Conservation (phyloP, 2,329 filamentous ascomycete species). For the Ilyonectria sp. region DNA sequence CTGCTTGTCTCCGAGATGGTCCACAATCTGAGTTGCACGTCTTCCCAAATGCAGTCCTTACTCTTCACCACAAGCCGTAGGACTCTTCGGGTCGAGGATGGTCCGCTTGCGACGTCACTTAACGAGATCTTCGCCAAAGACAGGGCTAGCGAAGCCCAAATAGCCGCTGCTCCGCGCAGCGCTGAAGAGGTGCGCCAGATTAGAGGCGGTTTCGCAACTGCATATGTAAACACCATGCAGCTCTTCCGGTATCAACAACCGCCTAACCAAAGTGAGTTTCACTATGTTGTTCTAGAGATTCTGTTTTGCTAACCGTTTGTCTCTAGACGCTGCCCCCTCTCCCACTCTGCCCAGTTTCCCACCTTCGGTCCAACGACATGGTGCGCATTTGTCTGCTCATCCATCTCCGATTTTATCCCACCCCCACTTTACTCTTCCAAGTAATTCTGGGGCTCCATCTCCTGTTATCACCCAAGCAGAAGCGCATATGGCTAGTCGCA, state of each 20-base stretch:
- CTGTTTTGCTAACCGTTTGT: conserved; percentile 28
- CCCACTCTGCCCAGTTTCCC: conserved; percentile 25
- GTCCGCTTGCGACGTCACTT: conserved; percentile 32
- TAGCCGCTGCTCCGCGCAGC: conserved; percentile 20
- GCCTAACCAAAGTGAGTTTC: conserved; percentile 33
- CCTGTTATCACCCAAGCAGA: conserved; percentile 31
- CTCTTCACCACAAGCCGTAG: conserved; percentile 52
- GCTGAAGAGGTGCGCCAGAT: conserved; percentile 26
- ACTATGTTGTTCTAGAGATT: background rate
- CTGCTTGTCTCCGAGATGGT: conserved; percentile 48
- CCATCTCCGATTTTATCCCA: conserved; percentile 24
- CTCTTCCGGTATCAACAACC: conserved; percentile 22
- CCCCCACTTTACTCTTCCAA: conserved; percentile 13
- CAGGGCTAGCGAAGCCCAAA: conserved; percentile 38
- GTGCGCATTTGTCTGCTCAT: conserved; percentile 24
- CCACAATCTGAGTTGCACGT: conserved; percentile 45
- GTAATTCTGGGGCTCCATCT: conserved; percentile 13
- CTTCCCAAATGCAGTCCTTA: conserved; percentile 42
- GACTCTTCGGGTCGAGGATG: conserved; percentile 44
- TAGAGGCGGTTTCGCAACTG: conserved; percentile 25
- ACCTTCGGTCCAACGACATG: conserved; percentile 22
- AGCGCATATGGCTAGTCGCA: conserved; percentile 10
- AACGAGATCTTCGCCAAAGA: conserved; percentile 47
- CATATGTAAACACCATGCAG: conserved; percentile 30
- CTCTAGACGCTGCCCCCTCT: conserved; percentile 32